Evolutionary conservation across 768 basidiomycete genomes (phyloP).

Genomic region (Leccinum longicurvipes): DNA sequence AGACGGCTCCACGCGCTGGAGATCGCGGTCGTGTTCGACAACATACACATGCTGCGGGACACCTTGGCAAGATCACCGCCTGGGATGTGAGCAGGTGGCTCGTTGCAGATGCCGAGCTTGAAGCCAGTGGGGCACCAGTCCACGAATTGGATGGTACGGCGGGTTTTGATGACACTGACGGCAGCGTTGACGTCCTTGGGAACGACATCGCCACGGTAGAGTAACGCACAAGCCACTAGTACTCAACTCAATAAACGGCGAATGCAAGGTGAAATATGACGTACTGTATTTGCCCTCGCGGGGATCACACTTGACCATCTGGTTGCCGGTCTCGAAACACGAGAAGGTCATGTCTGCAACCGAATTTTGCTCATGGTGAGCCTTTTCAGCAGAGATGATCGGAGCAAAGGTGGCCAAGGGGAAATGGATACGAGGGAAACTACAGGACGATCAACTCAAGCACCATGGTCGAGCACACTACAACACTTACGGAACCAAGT

Average conservation of each 20-base stretch:
- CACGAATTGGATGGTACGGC: slow-evolving; percentile 75
- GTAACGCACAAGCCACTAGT: slow-evolving; percentile 63
- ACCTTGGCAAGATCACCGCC: slow-evolving; percentile 77
- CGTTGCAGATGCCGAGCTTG: slow-evolving; percentile 78
- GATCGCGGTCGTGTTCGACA: slow-evolving; percentile 73
- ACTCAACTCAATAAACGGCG: slow-evolving; percentile 1
- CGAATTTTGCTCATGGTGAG: slow-evolving; percentile 94
- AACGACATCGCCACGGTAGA: slow-evolving; percentile 76
- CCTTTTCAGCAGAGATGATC: slow-evolving; percentile 91
- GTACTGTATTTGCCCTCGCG: slow-evolving; percentile 75
- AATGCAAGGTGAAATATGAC: slow-evolving; percentile 11
- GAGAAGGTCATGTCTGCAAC: slow-evolving; percentile 98
- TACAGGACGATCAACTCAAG: slow-evolving; percentile 26
- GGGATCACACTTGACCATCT: slow-evolving; percentile 80
- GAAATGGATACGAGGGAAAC: slow-evolving; percentile 99
- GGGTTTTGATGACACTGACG: slow-evolving; percentile 71
- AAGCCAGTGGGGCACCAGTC: slow-evolving; percentile 81
- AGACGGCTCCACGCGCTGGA: slow-evolving; percentile 71
- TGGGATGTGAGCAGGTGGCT: slow-evolving; percentile 70
- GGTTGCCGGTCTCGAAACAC: slow-evolving; percentile 75
- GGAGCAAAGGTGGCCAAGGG: slow-evolving; percentile 96
- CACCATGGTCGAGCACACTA: neutral
- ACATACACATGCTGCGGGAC: slow-evolving; percentile 72
- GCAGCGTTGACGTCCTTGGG: slow-evolving; percentile 78
- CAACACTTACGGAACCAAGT: slow-evolving; percentile 84